A percentile compares a stretch with the other conserved stretches of the same genome.
These are phyloP conservation scores for Tetracentron sinense DNA, from an alignment of 164 flowering plant genomes.

Conservation along the genomic window DNA sequence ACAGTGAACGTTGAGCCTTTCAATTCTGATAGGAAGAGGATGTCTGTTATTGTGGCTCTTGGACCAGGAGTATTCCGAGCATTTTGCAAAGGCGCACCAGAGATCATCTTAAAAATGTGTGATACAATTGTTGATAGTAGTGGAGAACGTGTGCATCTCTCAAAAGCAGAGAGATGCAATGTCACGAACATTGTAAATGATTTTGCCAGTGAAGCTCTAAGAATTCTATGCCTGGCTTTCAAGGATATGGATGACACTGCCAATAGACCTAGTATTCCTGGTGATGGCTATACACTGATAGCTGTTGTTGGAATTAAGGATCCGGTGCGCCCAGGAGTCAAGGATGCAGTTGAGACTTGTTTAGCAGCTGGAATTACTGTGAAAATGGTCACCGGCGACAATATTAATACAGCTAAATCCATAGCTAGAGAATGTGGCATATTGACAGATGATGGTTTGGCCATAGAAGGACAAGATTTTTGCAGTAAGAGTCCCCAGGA, in stretches of 20 bases:
- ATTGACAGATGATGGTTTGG: no score
- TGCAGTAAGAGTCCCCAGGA: conserved; percentile 21
- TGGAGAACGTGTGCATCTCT: conserved; percentile 23
- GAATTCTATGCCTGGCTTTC: conserved; percentile 39
- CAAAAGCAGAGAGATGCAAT: conserved; percentile 12
- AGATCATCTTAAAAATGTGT: conserved; percentile 30
- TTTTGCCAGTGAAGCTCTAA: conserved; percentile 31
- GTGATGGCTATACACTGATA: no score
- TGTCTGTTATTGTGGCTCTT: conserved; percentile 32
- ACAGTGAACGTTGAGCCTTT: conserved; percentile 38
- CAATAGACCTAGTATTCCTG: conserved; percentile 12
- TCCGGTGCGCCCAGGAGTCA: conserved; percentile 31
- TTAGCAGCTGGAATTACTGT: conserved; percentile 31
- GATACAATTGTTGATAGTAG: conserved; percentile 21
- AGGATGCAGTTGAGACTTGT: conserved; percentile 29
- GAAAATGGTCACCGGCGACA: no score
- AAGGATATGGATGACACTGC: no score
- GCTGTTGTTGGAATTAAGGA: no score
- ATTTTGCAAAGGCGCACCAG: conserved; percentile 38
- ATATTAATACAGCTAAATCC: no score
- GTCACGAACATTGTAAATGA: conserved; percentile 16
- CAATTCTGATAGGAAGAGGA: conserved; percentile 37
- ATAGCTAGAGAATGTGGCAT: no score
- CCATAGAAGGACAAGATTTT: conserved; percentile 28
- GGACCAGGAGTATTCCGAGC: conserved; percentile 24